Base-by-base conservation (phyloP, 768 basidiomycete species). In the Suillus occidentalis region DNA sequence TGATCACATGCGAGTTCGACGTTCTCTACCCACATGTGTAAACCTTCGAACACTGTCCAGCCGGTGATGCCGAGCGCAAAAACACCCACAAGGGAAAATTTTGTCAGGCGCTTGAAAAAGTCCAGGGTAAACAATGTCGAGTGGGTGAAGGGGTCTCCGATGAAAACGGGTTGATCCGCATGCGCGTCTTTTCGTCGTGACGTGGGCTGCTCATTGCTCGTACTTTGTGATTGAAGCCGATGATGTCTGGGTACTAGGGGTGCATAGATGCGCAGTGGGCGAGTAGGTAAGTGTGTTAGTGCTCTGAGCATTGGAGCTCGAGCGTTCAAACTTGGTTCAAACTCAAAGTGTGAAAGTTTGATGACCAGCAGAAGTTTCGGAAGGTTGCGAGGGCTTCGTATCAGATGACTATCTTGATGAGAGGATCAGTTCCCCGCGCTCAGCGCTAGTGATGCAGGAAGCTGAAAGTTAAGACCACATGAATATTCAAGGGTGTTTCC, bases 21-120 rank as follows among this genome's bases (percentile, higher is more conserved):
- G 39, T 82, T 79, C 74, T 92, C 90, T 18, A 90, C 87, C 81
- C 84, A 91, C 59, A 84, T 67, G 69, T 92, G 90, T 8, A 82
- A 74, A 18, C 78, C 83, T 67, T 87, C 87, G 68, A 83, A 88
- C n/a, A 77, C 80, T 0, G 83, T 75, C 65, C 76, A 75, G 37
- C 81, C 76, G n/a, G 82, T 79, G 40, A 82, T 49, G 20, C 81
- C 82, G 7, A 87, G 72, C 39, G 76, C 76, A 39, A 84, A 56
- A 1, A 83, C 57, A 31, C 82, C 81, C 10, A 86, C 62, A 20
- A 84, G 67, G n/a, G 85, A 81, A 66, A 81, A 81, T 69, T 84
- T 86, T 67, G 82, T 42, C 63, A 85, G 78, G 12, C 84, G 83
- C 63, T 79, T 76, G 64, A 82, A 81, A 63, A 83, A 70, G 65